Evolutionary conservation across 768 basidiomycete species (phyloP).

Genomic region (Lyophyllum atratum): DNA sequence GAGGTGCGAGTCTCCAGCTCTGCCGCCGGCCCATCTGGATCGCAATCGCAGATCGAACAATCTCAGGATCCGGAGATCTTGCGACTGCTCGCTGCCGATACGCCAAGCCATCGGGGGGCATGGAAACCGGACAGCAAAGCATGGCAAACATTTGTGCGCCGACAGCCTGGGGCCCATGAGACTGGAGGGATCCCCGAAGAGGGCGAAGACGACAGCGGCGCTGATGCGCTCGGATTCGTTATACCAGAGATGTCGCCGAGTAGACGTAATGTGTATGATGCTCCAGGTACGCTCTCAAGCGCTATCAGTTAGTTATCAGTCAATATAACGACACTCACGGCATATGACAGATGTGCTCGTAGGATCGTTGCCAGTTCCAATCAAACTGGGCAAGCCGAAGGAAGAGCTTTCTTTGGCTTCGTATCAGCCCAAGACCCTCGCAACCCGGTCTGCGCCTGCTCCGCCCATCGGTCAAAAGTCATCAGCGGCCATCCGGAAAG

Average conservation of each 20-base stretch:
- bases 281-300: neutral
- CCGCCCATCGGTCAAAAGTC: constrained; percentile 36
- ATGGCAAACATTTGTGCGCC: constrained; percentile 62
- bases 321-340: neutral
- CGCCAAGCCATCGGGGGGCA: constrained; percentile 69
- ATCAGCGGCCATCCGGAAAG: constrained; percentile 55
- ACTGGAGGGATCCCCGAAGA: constrained; percentile 29
- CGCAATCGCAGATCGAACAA: constrained; percentile 5
- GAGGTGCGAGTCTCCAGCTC: neutral
- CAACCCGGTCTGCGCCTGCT: constrained; percentile 37
- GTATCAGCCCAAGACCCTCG: constrained; percentile 53
- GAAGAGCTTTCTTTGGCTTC: constrained; percentile 54
- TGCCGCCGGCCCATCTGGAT: constrained; percentile 7
- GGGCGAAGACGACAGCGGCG: constrained; percentile 23
- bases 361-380: constrained; percentile 66
- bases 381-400: constrained; percentile 39
- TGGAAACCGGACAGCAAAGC: constrained; percentile 67
- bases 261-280: neutral
- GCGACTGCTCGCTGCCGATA: constrained; percentile 67
- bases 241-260: constrained; percentile 9
- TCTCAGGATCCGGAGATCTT: constrained; percentile 52
- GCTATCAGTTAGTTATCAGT: neutral
- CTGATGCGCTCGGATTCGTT: constrained; percentile 15
- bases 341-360: constrained; percentile 3
- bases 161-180: constrained; percentile 25